Conservation (phyloP, 495 filamentous ascomycete genomes). For the Margaritispora aquatica region DNA sequence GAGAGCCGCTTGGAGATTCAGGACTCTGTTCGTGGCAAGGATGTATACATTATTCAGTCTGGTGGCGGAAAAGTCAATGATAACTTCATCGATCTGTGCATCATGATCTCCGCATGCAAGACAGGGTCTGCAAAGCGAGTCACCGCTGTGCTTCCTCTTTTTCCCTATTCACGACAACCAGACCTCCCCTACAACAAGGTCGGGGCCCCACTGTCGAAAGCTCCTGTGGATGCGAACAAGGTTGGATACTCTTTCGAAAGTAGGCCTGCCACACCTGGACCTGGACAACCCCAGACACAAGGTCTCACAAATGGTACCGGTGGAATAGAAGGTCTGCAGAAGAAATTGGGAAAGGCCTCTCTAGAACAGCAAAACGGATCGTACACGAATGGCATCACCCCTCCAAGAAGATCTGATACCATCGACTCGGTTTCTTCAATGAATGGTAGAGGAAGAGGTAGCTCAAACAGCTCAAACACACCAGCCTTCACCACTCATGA, state of each 20-base stretch:
- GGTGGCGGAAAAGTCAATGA: conserved; percentile 91
- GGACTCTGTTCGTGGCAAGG: conserved; percentile 93
- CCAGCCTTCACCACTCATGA: conserved; percentile 47
- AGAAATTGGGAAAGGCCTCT: conserved; percentile 55
- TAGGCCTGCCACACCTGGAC: conserved; percentile 76
- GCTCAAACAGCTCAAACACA: conserved; percentile 17
- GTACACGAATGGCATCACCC: conserved; percentile 28
- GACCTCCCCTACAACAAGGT: conserved; percentile 94
- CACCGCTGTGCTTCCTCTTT: conserved; percentile 90
- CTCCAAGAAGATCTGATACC: conserved; percentile 49
- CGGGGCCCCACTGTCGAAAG: conserved; percentile 78
- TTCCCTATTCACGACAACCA: conserved; percentile 92
- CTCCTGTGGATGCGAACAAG: conserved; percentile 44
- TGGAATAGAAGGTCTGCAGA: conserved; percentile 57
- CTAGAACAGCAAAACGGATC: conserved; percentile 39
- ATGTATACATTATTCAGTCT: conserved; percentile 95
- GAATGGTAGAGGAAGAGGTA: conserved; percentile 19
- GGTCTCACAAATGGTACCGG: conserved; percentile 52
- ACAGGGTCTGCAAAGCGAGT: conserved; percentile 87
- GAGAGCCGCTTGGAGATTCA: conserved; percentile 93
- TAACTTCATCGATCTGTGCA: conserved; percentile 89
- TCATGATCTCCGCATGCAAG: conserved; percentile 96
- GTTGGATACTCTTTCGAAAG: conserved; percentile 89
- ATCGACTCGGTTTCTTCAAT: conserved; percentile 50
- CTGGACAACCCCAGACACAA: conserved; percentile 54